Percentiles rank a stretch among this genome's conserved stretches.
Evolutionary conservation across 2,329 filamentous ascomycete species (phyloP).

Genomic region (Cladosporium velox): DNA sequence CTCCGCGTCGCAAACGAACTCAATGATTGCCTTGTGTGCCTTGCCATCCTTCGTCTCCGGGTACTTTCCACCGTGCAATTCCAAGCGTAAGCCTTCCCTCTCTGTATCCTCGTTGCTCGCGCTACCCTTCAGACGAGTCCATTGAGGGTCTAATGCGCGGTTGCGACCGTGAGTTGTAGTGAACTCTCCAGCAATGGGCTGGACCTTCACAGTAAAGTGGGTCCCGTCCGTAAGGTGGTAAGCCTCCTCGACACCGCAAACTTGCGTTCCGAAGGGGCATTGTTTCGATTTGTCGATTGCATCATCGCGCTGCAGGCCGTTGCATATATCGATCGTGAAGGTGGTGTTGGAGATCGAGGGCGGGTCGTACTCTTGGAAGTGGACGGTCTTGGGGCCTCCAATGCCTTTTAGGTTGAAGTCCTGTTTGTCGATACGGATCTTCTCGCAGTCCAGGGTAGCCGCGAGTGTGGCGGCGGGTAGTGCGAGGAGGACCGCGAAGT

Average conservation of each 20-base stretch:
- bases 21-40: constrained; percentile 75
- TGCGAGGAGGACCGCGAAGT: constrained; percentile 29
- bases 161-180: constrained; percentile 54
- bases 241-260: constrained; percentile 71
- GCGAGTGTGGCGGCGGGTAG: constrained; percentile 41
- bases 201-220: constrained; percentile 58
- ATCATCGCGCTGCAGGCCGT: constrained; percentile 63
- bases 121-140: constrained; percentile 65
- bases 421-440: constrained; percentile 60
- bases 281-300: constrained; percentile 55
- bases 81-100: constrained; percentile 71
- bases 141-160: constrained; percentile 63
- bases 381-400: constrained; percentile 67
- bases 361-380: constrained; percentile 53
- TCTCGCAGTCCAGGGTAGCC: constrained; percentile 62
- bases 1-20: constrained; percentile 78
- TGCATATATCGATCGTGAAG: constrained; percentile 79
- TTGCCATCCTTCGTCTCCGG: constrained; percentile 51
- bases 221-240: constrained; percentile 50
- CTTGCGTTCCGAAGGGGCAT: constrained; percentile 71
- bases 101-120: constrained; percentile 64
- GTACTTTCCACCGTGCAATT: constrained; percentile 62
- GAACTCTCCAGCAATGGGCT: constrained; percentile 75
- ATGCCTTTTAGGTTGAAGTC: constrained; percentile 67
- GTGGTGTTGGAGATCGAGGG: constrained; percentile 69